Percentiles rank a stretch among this genome's conserved stretches.
These are phyloP conservation scores for Aspergillus pseudonomiae DNA, from an alignment of 2,329 filamentous ascomycete species.

Conservation along the genomic window DNA sequence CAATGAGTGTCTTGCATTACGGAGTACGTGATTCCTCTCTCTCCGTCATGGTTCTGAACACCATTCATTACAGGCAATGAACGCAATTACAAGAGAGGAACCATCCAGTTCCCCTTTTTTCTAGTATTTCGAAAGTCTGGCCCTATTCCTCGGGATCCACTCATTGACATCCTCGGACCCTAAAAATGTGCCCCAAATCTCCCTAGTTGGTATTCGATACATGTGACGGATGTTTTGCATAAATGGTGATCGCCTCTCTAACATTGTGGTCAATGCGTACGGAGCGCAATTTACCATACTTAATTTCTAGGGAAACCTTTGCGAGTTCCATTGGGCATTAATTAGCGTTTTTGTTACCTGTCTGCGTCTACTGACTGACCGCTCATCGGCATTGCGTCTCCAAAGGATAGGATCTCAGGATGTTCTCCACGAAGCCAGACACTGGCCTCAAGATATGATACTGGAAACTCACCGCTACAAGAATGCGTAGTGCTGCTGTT, in stretches of 20 bases:
- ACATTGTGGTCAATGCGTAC: slow-evolving; percentile 1
- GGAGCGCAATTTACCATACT: not conserved
- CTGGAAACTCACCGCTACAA: not conserved
- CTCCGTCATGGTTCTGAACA: no score
- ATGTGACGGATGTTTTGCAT: slow-evolving; percentile 17
- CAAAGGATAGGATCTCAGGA: not conserved
- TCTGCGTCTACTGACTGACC: not conserved
- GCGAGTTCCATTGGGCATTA: not conserved
- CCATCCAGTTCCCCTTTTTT: not conserved
- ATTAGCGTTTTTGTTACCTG: not conserved
- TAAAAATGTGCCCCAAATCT: slow-evolving; percentile 11
- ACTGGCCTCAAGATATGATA: not conserved
- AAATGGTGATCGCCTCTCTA: not conserved
- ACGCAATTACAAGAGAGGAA: not conserved
- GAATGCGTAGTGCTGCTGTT: not conserved
- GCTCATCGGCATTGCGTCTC: not conserved
- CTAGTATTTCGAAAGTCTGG: slow-evolving; percentile 3
- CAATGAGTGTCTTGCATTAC: not conserved
- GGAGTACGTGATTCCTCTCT: not conserved
- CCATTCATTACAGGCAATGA: not conserved
- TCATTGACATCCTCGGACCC: slow-evolving; percentile 15
- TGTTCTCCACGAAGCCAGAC: not conserved
- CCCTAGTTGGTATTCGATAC: slow-evolving; percentile 3
- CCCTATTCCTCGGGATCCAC: slow-evolving; percentile 16
- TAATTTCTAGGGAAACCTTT: not conserved